phyloP scores from a whole-genome alignment of 495 filamentous ascomycete species.

The Penicillium silybi region DNA sequence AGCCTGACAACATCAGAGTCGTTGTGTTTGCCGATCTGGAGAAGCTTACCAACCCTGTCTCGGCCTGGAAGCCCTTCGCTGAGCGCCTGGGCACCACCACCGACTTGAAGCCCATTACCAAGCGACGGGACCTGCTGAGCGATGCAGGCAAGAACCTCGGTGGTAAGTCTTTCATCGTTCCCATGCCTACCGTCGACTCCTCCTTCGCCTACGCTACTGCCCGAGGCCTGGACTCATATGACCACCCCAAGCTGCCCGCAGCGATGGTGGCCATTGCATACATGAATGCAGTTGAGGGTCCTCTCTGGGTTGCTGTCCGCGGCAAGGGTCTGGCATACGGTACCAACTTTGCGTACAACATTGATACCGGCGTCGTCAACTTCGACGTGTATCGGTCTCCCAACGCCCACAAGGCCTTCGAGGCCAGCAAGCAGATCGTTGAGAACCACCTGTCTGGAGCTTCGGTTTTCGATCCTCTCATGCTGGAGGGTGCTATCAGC shows the following conservation, averaged over 20 bases:
- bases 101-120: conserved; percentile 56
- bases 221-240: conserved; percentile 67
- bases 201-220: conserved; percentile 76
- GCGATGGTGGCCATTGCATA: conserved; percentile 83
- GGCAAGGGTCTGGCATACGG: conserved; percentile 92
- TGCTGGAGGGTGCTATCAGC: conserved; percentile 86
- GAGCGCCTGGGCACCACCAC: conserved; percentile 41
- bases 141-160: conserved; percentile 69
- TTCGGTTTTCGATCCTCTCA: conserved; percentile 67
- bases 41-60: conserved; percentile 74
- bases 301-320: conserved; percentile 87
- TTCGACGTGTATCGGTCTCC: conserved; percentile 87
- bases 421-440: conserved; percentile 69
- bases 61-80: conserved; percentile 70
- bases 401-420: conserved; percentile 82
- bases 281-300: conserved; percentile 90
- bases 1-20: conserved; percentile 77
- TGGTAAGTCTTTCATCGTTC: conserved; percentile 70
- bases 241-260: conserved; percentile 74
- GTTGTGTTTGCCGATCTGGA: conserved; percentile 78
- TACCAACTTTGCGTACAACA: conserved; percentile 65
- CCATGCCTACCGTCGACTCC: conserved; percentile 90
- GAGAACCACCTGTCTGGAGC: conserved; percentile 60
- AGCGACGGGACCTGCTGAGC: conserved; percentile 60
- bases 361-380: conserved; percentile 73